Evolutionary conservation across 129 eudicot species (phyloP), one percentile per base, ranked within the genome.

Genomic region (Smallanthus sonchifolius): DNA sequence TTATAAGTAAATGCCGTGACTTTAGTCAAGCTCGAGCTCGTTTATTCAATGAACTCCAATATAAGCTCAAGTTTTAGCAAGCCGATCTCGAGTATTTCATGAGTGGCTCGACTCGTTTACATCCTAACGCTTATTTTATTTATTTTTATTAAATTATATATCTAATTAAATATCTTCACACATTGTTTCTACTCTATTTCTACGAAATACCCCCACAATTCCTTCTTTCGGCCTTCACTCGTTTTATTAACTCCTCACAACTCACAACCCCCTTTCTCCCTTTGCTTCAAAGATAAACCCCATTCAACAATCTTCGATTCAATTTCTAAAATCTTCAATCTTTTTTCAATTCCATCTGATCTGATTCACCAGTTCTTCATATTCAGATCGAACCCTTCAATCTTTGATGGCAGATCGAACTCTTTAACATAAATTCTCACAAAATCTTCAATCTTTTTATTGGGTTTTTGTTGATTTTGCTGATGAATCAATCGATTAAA

Each of bases 391-490:
- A 76, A 28, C 59, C 42, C 70, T 60, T 74, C 65, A 28, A 30
- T 45, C 49, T n/a, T n/a, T n/a, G n/a, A n/a, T n/a, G n/a, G n/a
- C 75, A 87, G 85, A 89, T 86, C 30, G 30, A 24, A 71, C 69
- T 55, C 65, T 34, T 17, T 11, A 5, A 35, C 36, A 42, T 39
- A 34, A 40, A 70, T 76, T 52, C 42, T 20, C 34, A 39, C 64
- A 70, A 11, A 36, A 56, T 14, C n/a, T 45, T 45, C 51, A 45
- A 9, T 11, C 1, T 2, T 79, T 60, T 34, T 40, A 63, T 83
- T 76, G 84, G 85, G 74, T 30, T 77, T 65, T 75, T 17, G 39
- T 60, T 82, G 47, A 63, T 66, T 76, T 61, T 5, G 68, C 64
- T 47, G 37, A 65, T 77, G 8, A 43, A 24, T 17, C 35, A 6